Evolutionary conservation across 805 yeast species (phyloP).

Genomic region (Myxozyma melibiosi): DNA sequence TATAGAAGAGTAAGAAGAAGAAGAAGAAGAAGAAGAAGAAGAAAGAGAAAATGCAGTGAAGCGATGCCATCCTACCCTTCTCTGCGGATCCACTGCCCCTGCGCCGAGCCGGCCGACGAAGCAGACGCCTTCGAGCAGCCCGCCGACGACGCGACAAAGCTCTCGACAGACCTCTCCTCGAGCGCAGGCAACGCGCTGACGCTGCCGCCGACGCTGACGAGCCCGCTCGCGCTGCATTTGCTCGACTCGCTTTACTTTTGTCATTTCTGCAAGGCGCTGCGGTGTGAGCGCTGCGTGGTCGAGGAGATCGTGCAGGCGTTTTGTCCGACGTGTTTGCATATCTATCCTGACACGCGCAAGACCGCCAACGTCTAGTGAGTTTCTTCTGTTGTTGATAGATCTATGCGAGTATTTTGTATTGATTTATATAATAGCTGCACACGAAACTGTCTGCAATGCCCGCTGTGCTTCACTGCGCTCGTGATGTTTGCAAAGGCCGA

Average conservation of each 20-base stretch:
- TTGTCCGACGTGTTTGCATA: conserved; percentile 45
- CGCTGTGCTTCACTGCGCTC: conserved; percentile 37
- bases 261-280: conserved; percentile 40
- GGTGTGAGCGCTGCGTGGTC: conserved; percentile 44
- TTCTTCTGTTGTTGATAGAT: background rate
- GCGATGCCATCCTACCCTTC: conserved; percentile 13
- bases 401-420: background rate
- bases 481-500: conserved; percentile 15
- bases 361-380: conserved; percentile 10
- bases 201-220: conserved; percentile 35
- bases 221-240: conserved; percentile 34
- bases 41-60: too few species aligned
- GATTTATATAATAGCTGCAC: conserved; percentile 34
- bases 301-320: conserved; percentile 42
- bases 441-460: conserved; percentile 44
- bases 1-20: too few species aligned
- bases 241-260: conserved; percentile 44
- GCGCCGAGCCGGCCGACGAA: conserved; percentile 26
- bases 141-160: background rate
- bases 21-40: too few species aligned
- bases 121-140: background rate
- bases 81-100: conserved; percentile 31
- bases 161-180: too few species aligned
- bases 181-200: too few species aligned
- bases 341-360: conserved; percentile 34